Evolutionary conservation across 768 basidiomycete species (phyloP).

Genomic region (Royoungia palumana): DNA sequence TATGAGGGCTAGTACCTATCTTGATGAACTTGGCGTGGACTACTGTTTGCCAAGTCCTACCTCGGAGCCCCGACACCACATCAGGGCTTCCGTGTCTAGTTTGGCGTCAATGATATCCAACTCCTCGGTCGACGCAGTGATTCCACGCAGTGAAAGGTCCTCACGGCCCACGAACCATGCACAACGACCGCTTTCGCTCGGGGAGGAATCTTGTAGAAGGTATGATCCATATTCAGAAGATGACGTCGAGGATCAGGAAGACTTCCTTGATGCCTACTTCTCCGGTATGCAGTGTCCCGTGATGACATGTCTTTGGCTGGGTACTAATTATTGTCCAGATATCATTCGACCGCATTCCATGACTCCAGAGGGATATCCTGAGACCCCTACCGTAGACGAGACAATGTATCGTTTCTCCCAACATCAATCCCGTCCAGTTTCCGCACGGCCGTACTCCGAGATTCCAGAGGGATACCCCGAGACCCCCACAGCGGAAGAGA

Average conservation of each 20-base stretch:
- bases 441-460: conserved; percentile 9
- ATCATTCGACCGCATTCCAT: conserved; percentile 17
- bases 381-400: conserved; percentile 21
- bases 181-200: conserved; percentile 14
- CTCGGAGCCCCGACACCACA: conserved; percentile 13
- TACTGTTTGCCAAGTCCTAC: conserved; percentile 24
- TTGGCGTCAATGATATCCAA: conserved; percentile 57
- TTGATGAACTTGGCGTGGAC: conserved; percentile 31
- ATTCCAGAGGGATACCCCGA: conserved; percentile 14
- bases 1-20: conserved; percentile 19
- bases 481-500: conserved; percentile 19
- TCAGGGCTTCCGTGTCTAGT: conserved; percentile 48
- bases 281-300: conserved; percentile 26
- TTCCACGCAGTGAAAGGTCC: conserved; percentile 36
- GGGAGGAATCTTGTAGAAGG: conserved; percentile 17
- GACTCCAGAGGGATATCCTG: conserved; percentile 10
- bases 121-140: conserved; percentile 55
- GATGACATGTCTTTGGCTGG: not conserved
- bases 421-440: conserved; percentile 2
- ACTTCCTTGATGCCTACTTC: conserved; percentile 44
- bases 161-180: conserved; percentile 7
- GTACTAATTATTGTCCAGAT: conserved; percentile 17
- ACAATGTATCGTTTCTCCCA: conserved; percentile 6
- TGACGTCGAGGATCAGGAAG: conserved; percentile 28
- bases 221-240: conserved; percentile 23